Evolutionary conservation across 768 basidiomycete genomes (phyloP).

Genomic region (Boletus rubropictus): DNA sequence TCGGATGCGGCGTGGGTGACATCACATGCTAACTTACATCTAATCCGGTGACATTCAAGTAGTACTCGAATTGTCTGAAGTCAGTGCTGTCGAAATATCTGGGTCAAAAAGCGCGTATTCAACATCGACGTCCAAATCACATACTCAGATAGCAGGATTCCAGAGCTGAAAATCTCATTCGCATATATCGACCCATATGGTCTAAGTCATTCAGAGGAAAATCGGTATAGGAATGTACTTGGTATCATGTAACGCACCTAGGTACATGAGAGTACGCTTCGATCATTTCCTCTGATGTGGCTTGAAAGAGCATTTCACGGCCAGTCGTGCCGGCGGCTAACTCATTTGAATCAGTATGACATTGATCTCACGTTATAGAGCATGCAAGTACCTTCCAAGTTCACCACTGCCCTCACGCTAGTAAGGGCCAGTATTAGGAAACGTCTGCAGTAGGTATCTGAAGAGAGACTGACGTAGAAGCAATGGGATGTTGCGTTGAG

Average conservation of each 20-base stretch:
- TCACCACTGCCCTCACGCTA: conserved; percentile 81
- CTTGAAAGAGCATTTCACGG: conserved; percentile 90
- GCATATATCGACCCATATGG: conserved; percentile 88
- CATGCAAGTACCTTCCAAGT: conserved; percentile 66
- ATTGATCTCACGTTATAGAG: neutral
- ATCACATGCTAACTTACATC: conserved; percentile 54
- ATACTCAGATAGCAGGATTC: conserved; percentile 85
- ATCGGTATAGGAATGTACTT: neutral
- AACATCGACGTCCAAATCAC: conserved; percentile 9
- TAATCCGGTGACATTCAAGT: conserved; percentile 84
- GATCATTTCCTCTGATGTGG: conserved; percentile 93
- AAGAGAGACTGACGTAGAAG: conserved; percentile 49
- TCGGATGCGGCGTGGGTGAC: neutral
- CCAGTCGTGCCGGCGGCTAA: conserved; percentile 83
- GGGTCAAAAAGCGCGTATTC: conserved; percentile 8
- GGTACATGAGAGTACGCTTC: conserved; percentile 83
- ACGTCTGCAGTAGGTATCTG: neutral
- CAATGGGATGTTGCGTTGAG: conserved; percentile 80
- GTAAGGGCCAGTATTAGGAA: neutral
- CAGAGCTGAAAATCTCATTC: conserved; percentile 89
- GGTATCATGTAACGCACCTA: conserved; percentile 37
- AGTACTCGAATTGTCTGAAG: conserved; percentile 89
- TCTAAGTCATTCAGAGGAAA: conserved; percentile 30
- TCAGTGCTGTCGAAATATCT: conserved; percentile 60
- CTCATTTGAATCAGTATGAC: conserved; percentile 3